A percentile compares a stretch with the other conserved stretches of the same genome.
Conservation (phyloP, 2,329 filamentous ascomycete genomes). For the Beauveria sp. region DNA sequence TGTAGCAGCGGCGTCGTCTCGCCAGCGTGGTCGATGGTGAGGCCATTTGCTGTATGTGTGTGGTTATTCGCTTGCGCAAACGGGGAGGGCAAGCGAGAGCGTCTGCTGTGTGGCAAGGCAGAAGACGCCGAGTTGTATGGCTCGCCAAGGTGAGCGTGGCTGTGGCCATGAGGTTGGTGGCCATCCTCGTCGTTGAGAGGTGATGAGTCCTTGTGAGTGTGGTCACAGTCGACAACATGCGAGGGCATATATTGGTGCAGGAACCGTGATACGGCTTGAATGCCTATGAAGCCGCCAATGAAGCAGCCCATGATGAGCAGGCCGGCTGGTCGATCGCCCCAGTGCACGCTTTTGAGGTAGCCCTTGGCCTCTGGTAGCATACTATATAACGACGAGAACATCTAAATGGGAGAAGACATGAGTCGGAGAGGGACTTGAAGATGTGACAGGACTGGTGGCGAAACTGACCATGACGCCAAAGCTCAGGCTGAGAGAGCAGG, state of each 20-base stretch:
- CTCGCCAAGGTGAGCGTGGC: not conserved
- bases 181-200: slow-evolving; percentile 17
- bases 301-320: slow-evolving; percentile 64
- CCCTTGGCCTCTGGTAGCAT: slow-evolving; percentile 83
- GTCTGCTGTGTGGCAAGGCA: slow-evolving; percentile 13
- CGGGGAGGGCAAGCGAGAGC: slow-evolving; percentile 22
- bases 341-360: slow-evolving; percentile 65
- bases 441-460: not conserved
- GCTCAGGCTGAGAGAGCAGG: slow-evolving; percentile 80
- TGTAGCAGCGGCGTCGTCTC: slow-evolving; percentile 45
- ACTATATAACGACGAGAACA: slow-evolving; percentile 85
- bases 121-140: not conserved
- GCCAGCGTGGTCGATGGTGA: slow-evolving; percentile 15
- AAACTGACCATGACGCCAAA: slow-evolving; percentile 88
- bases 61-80: slow-evolving; percentile 13
- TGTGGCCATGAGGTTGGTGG: slow-evolving; percentile 3
- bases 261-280: slow-evolving; percentile 64
- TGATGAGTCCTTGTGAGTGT: slow-evolving; percentile 54
- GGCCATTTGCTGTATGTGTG: slow-evolving; percentile 16
- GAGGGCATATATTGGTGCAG: slow-evolving; percentile 69
- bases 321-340: slow-evolving; percentile 58
- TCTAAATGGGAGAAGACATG: slow-evolving; percentile 36
- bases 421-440: not conserved
- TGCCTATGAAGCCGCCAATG: slow-evolving; percentile 63
- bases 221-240: slow-evolving; percentile 74